Conservation (phyloP, 176 grass and related monocot genomes). For the Triticum turgidum region DNA sequence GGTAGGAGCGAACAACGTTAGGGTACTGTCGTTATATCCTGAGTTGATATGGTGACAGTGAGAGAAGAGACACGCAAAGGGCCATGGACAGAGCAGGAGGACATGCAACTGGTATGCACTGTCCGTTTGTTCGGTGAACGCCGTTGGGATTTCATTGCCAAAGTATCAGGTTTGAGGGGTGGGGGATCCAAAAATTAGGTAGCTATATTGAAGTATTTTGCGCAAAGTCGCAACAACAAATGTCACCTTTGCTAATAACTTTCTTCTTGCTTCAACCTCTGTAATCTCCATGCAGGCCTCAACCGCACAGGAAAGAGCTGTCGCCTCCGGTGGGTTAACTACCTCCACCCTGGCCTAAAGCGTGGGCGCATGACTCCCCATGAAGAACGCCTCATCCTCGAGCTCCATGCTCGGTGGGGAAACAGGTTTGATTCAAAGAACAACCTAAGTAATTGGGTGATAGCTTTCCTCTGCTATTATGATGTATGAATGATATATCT, state of each 20-base stretch:
- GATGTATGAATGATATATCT: not conserved
- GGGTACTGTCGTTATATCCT: constrained; percentile 24
- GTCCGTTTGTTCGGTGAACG: constrained; percentile 96
- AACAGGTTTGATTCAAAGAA: constrained; percentile 61
- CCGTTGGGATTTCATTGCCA: constrained; percentile 99
- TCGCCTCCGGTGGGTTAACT: constrained; percentile 90
- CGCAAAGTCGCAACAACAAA: constrained; percentile 45
- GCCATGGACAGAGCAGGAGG: constrained; percentile 90
- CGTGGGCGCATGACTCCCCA: constrained; percentile 82
- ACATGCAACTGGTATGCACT: constrained; percentile 99
- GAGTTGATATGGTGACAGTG: constrained; percentile 71
- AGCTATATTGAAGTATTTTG: constrained; percentile 26
- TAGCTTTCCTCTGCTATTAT: not conserved
- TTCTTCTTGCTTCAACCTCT: constrained; percentile 31
- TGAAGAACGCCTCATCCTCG: constrained; percentile 84
- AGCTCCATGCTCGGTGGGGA: constrained; percentile 86
- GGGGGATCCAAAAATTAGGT: constrained; percentile 67
- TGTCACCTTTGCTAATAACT: constrained; percentile 32
- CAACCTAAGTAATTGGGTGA: not conserved
- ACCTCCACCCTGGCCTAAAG: constrained; percentile 89
- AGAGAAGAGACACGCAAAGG: constrained; percentile 80
- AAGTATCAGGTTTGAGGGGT: constrained; percentile 99
- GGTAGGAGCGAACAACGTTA: constrained; percentile 45
- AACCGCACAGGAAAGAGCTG: constrained; percentile 89
- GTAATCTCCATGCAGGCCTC: constrained; percentile 54